Conservation (phyloP, 805 yeast genomes). For the Kodamaea kaohsiungensis region DNA sequence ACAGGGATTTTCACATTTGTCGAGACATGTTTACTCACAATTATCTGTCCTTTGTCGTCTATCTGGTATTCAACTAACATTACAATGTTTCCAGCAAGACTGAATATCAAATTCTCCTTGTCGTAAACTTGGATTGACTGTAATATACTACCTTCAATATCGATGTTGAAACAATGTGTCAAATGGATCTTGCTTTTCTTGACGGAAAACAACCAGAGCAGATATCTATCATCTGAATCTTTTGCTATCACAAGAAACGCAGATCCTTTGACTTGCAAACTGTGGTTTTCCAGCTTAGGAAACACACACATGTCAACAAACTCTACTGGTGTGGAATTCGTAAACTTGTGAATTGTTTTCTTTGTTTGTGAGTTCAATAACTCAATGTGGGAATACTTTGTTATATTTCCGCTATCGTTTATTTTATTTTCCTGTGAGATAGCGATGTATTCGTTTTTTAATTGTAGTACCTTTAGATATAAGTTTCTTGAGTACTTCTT, state of each 20-base stretch:
- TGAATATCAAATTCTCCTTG: constrained; percentile 12
- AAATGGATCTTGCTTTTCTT: constrained; percentile 1
- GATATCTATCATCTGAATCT: constrained; percentile 10
- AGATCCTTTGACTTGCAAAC: constrained; percentile 4
- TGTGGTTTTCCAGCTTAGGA: neutral
- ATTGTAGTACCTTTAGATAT: neutral
- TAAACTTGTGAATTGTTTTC: constrained; percentile 12
- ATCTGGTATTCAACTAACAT: constrained; percentile 12
- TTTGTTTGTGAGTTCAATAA: constrained; percentile 17
- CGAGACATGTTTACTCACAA: neutral
- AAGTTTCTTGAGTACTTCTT: constrained; percentile 3
- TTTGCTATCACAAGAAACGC: constrained; percentile 18
- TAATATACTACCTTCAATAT: constrained; percentile 1
- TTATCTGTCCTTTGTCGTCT: neutral
- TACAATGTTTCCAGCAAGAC: constrained; percentile 20
- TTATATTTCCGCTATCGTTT: constrained; percentile 14
- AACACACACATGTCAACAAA: constrained; percentile 18
- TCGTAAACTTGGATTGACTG: constrained; percentile 18
- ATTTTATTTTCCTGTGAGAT: constrained; percentile 18
- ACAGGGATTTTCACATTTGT: constrained; percentile 6
- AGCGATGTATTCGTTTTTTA: constrained; percentile 13
- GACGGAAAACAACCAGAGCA: constrained; percentile 5
- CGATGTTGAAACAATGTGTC: constrained; percentile 1
- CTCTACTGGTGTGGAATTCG: constrained; percentile 14
- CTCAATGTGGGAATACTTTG: constrained; percentile 17